Base-by-base conservation (phyloP, 2,329 filamentous ascomycete species). In the Clonostachys rhizophaga region DNA sequence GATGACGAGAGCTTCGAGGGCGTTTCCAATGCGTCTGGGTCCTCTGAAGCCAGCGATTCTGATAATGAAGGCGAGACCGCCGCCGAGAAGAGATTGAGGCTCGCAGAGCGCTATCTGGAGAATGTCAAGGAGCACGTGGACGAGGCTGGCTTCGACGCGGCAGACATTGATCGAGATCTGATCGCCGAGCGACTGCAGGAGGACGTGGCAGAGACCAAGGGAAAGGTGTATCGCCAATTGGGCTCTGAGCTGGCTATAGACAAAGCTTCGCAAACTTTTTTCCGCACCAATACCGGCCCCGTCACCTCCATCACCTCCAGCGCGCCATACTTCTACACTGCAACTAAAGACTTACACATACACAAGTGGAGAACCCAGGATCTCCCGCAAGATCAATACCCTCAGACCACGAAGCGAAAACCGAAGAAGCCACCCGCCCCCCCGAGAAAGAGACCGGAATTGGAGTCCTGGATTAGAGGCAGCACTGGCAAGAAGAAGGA, bases 21-120 rank as follows among this genome's bases (percentile, higher is more conserved):
- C 48, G 63, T 67, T 43, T 63, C 63, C 5, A 66, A 68, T 40
- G 71, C 69, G 20, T 75, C 75, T 16, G 75, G 73, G 30, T 71
- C 63, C 36, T 69, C 59, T 9, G 54, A 68, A 2, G 69, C 60
- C 13, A 68, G 70, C 46, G 72, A 68, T 43, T 88, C 85, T 2
- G 87, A 86, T n/a, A 82, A 83, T 51, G 88, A 90, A 52, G 83
- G 81, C 53, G 92, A 97, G 72, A 97, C 94, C 18, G 91, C 87
- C 2, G 91, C 90, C 35, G 91, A 96, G 62, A 86, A 89, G 65
- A 80, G 94, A 57, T 70, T 96, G 59, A 83, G 89, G 54, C 78
- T 99, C 30, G 94, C 94, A 33, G 90, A 97, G 70, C 84, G 89
- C 58, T 97, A 99, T 65, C 79, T 99, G 47, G 87, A 96, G 47